Percentiles rank a stretch among this genome's conserved stretches.
Conservation (phyloP, 164 flowering plant genomes). For the Nymphaea thermarum region DNA sequence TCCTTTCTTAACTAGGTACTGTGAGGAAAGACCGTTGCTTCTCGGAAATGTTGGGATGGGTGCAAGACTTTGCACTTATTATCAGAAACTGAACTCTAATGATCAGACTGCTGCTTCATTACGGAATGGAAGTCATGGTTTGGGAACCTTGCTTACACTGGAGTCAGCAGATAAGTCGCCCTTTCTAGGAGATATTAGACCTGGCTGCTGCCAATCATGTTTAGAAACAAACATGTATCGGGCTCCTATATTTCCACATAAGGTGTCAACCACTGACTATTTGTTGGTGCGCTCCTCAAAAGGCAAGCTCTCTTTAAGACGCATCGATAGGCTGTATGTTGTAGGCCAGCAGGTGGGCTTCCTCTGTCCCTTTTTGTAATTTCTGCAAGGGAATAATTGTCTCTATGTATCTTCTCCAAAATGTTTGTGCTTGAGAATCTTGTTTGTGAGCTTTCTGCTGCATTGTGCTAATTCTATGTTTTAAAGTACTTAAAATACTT, state of each 20-base stretch:
- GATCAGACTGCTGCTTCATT: constrained; percentile 58
- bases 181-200: constrained; percentile 83
- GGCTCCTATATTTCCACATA: constrained; percentile 85
- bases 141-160: constrained; percentile 58
- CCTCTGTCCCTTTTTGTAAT: too few species aligned
- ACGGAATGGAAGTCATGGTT: constrained; percentile 34
- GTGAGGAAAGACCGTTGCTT: constrained; percentile 92
- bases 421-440: too few species aligned
- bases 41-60: constrained; percentile 96
- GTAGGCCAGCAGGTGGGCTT: constrained; percentile 88
- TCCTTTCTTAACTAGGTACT: constrained; percentile 44
- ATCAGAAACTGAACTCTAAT: constrained; percentile 62
- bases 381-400: too few species aligned
- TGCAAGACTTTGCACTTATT: constrained; percentile 84
- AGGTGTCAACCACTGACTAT: constrained; percentile 75
- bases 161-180: constrained; percentile 95
- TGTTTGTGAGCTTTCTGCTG: too few species aligned
- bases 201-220: constrained; percentile 73
- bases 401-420: too few species aligned
- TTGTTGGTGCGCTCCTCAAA: constrained; percentile 86
- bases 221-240: constrained; percentile 91
- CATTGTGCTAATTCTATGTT: too few species aligned
- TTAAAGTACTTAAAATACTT: too few species aligned
- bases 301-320: constrained; percentile 89
- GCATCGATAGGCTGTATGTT: constrained; percentile 73